Evolutionary conservation across 2,329 filamentous ascomycete species (phyloP).

Genomic region (Chrysoporthe deuterocubensis): DNA sequence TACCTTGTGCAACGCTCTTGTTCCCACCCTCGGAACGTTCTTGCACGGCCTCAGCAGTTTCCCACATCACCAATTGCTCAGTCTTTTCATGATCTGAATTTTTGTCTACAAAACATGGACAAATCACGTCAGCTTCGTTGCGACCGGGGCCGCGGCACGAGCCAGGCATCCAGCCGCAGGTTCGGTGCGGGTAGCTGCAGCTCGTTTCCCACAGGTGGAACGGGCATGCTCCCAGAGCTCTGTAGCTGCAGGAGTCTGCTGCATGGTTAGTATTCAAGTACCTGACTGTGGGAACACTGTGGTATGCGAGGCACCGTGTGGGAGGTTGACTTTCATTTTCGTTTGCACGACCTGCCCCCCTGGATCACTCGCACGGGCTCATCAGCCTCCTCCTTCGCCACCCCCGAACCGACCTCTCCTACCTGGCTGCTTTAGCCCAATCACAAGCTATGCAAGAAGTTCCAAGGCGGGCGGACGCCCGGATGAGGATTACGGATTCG

Average conservation of each 20-base stretch:
- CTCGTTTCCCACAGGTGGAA: slow-evolving; percentile 14
- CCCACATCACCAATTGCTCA: background rate
- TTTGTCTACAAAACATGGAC: background rate
- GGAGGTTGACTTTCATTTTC: slow-evolving; percentile 19
- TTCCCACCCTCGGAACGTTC: background rate
- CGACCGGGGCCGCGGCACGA: background rate
- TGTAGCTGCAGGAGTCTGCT: slow-evolving; percentile 8
- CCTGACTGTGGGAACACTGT: slow-evolving; percentile 14
- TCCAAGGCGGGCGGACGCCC: no score
- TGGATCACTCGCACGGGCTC: background rate
- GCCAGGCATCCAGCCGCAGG: slow-evolving; percentile 9
- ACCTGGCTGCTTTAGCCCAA: background rate
- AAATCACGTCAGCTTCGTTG: background rate
- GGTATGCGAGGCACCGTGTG: slow-evolving; percentile 22
- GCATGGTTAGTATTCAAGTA: background rate
- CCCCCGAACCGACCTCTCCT: background rate
- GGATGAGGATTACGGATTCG: background rate
- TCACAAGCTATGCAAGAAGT: background rate
- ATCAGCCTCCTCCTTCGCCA: background rate
- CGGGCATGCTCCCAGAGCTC: background rate
- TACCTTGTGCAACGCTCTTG: background rate
- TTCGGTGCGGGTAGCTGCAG: slow-evolving; percentile 21
- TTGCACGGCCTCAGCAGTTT: background rate
- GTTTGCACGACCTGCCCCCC: slow-evolving; percentile 22
- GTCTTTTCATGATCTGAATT: background rate